Conservation (phyloP, 2,329 filamentous ascomycete species). For the Pseudogymnoascus sp. region DNA sequence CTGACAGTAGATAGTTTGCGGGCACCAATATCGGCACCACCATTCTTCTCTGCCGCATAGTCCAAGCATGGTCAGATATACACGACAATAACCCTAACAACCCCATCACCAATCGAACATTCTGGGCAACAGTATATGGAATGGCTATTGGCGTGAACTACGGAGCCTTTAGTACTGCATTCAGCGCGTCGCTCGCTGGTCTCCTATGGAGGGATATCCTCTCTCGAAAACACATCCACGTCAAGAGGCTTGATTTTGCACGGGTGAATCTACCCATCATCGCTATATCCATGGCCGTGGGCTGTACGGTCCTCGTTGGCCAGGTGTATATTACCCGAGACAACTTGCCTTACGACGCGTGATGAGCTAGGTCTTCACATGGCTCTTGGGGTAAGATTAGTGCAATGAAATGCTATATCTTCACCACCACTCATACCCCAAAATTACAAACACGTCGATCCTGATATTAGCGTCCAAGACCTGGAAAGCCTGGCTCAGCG, state of each 20-base stretch:
- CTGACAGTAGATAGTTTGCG: constrained; percentile 47
- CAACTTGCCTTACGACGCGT: constrained; percentile 23
- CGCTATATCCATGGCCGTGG: constrained; percentile 57
- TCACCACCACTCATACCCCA: background rate
- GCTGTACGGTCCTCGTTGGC: constrained; percentile 51
- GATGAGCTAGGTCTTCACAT: background rate
- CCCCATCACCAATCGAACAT: constrained; percentile 54
- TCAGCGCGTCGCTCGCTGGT: constrained; percentile 64
- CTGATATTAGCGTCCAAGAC: background rate
- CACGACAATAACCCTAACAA: constrained; percentile 37
- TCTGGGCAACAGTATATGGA: constrained; percentile 66
- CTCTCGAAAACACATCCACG: constrained; percentile 56
- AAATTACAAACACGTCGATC: background rate
- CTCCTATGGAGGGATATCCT: constrained; percentile 67
- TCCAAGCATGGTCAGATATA: constrained; percentile 60
- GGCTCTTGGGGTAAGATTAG: background rate
- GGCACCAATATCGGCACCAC: constrained; percentile 72
- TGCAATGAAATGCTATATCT: background rate
- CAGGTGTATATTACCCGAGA: constrained; percentile 53
- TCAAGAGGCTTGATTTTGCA: constrained; percentile 56
- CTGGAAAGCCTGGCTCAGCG: background rate
- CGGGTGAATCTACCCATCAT: constrained; percentile 64
- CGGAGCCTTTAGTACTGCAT: constrained; percentile 64
- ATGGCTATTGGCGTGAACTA: constrained; percentile 71
- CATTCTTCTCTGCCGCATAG: constrained; percentile 61